A percentile compares a stretch with the other conserved stretches of the same genome.
Conservation (phyloP, 306 rosid species). For the Urtica urens region DNA sequence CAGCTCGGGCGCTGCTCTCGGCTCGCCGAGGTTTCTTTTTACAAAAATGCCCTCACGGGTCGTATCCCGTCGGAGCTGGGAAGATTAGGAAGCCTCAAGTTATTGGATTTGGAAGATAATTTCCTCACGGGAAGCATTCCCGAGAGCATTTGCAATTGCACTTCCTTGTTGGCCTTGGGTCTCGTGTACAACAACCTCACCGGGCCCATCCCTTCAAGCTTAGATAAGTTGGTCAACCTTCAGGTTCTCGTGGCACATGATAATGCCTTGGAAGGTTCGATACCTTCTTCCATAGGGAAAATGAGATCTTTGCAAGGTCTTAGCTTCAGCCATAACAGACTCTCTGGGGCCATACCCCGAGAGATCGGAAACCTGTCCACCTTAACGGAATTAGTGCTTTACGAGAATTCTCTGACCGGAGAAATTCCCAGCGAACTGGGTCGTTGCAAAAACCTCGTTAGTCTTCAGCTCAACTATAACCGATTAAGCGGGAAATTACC, state of each 20-base stretch:
- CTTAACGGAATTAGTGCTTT: slow-evolving; percentile 26
- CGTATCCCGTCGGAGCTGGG: slow-evolving; percentile 54
- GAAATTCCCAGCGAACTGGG: slow-evolving; percentile 55
- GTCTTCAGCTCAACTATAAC: slow-evolving; percentile 42
- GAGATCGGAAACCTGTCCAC: slow-evolving; percentile 57
- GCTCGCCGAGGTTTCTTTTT: slow-evolving; percentile 36
- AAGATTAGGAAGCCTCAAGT: slow-evolving; percentile 30
- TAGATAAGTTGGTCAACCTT: slow-evolving; percentile 41
- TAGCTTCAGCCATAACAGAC: slow-evolving; percentile 52
- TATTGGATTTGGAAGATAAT: slow-evolving; percentile 40
- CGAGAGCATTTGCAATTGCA: slow-evolving; percentile 52
- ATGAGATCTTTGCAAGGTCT: slow-evolving; percentile 35
- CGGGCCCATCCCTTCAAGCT: slow-evolving; percentile 50
- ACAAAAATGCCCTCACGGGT: slow-evolving; percentile 49
- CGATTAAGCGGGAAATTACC: slow-evolving; percentile 52
- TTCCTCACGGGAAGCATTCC: slow-evolving; percentile 56
- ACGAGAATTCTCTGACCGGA: slow-evolving; percentile 43
- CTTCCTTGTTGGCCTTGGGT: slow-evolving; percentile 42
- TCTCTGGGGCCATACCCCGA: slow-evolving; percentile 48
- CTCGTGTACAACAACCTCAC: slow-evolving; percentile 40
- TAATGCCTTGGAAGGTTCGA: slow-evolving; percentile 47
- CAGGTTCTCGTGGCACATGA: slow-evolving; percentile 24
- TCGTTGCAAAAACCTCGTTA: slow-evolving; percentile 35
- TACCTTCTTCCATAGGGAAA: slow-evolving; percentile 55
- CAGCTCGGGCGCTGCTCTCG: slow-evolving; percentile 50